phyloP scores from a whole-genome alignment of 257 asterid species.

The Plantago ovata region DNA sequence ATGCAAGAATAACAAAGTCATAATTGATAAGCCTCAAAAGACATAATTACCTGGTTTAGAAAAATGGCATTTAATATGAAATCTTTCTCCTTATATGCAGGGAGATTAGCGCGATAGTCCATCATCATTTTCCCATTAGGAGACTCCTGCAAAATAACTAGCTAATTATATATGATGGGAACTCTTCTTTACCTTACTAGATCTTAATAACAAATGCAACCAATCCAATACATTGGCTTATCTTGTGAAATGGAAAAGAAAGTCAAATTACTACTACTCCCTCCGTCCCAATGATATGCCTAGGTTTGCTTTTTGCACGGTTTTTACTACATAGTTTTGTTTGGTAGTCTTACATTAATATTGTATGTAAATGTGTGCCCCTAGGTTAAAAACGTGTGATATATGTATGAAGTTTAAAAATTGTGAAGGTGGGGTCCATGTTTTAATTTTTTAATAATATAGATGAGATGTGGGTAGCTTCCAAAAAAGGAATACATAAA shows the following conservation, averaged over 20 bases:
- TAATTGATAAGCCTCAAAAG: not conserved
- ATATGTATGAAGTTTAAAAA: no score
- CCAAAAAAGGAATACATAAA: no score
- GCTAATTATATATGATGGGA: constrained; percentile 8
- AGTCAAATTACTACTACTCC: not conserved
- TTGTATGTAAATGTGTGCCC: no score
- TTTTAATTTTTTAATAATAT: no score
- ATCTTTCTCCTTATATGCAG: constrained; percentile 80
- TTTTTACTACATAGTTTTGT: no score
- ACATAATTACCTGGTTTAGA: constrained; percentile 59
- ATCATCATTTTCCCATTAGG: constrained; percentile 69
- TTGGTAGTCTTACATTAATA: no score
- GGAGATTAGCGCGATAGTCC: constrained; percentile 70
- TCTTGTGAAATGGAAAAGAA: constrained; percentile 6
- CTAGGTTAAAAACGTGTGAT: no score
- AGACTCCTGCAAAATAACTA: constrained; percentile 49
- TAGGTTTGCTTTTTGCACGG: no score
- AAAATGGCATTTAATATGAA: constrained; percentile 71
- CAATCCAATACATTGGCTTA: constrained; percentile 1
- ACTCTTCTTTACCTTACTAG: constrained; percentile 8
- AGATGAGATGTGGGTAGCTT: no score
- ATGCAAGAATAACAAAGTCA: no score
- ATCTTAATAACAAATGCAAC: constrained; percentile 16
- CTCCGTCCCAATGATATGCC: no score
- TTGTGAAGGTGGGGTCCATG: no score